Percentiles rank a stretch among this genome's conserved stretches.
phyloP scores from a whole-genome alignment of 2,329 filamentous ascomycete genomes.

The Dendrostoma leiphaemia region DNA sequence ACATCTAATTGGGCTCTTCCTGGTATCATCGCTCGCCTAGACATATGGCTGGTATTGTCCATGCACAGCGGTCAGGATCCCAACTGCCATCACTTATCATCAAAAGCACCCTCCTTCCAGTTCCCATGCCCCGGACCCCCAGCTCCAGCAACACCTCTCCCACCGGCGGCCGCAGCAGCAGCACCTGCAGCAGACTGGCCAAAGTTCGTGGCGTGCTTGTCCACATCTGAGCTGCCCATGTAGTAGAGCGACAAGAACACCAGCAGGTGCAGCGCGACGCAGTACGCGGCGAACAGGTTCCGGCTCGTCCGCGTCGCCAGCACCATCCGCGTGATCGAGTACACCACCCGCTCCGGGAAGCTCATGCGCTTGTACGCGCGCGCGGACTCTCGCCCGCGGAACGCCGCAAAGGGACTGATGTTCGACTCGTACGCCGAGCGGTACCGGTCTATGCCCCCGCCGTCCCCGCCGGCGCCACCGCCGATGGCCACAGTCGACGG shows the following conservation, averaged over 20 bases:
- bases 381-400: slow-evolving; percentile 88
- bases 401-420: slow-evolving; percentile 92
- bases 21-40: background rate
- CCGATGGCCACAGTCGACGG: slow-evolving; percentile 66
- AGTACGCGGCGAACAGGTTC: slow-evolving; percentile 92
- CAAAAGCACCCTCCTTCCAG: slow-evolving; percentile 65
- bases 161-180: slow-evolving; percentile 42
- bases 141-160: slow-evolving; percentile 32
- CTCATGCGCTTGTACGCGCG: slow-evolving; percentile 92
- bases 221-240: slow-evolving; percentile 68
- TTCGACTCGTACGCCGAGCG: slow-evolving; percentile 91
- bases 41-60: background rate
- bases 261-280: slow-evolving; percentile 81
- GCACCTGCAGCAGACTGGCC: slow-evolving; percentile 46
- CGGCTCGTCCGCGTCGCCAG: slow-evolving; percentile 85
- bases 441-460: slow-evolving; percentile 68
- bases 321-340: slow-evolving; percentile 87
- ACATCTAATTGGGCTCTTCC: background rate
- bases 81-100: slow-evolving; percentile 16
- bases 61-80: background rate
- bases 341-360: slow-evolving; percentile 83
- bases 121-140: slow-evolving; percentile 23
- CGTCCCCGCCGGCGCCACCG: slow-evolving; percentile 53
- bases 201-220: slow-evolving; percentile 57
- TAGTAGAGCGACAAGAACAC: slow-evolving; percentile 87